Evolutionary conservation across 2,329 filamentous ascomycete genomes (phyloP).

Genomic region (Nemania diffusa): DNA sequence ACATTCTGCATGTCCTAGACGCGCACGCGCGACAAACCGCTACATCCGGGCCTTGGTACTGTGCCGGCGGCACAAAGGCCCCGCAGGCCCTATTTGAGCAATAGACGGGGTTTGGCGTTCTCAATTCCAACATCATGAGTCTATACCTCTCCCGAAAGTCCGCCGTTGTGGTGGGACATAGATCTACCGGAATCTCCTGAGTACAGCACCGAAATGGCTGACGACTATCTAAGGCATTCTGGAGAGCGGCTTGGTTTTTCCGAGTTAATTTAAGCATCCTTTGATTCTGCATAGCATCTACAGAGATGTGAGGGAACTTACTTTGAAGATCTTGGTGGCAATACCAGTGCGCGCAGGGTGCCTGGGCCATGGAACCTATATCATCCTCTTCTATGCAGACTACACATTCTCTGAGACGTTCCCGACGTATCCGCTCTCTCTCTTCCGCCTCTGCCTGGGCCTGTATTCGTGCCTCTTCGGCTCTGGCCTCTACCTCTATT

Average conservation of each 20-base stretch:
- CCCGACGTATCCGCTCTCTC: conserved; percentile 13
- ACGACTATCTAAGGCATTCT: conserved; percentile 9
- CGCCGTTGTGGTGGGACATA: conserved; percentile 11
- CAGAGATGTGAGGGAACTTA: conserved; percentile 19
- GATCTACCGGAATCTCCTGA: conserved; percentile 17
- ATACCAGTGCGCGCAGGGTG: conserved; percentile 25
- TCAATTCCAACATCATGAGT: conserved; percentile 26
- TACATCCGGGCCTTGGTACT: conserved; percentile 20
- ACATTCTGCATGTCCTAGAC: conserved; percentile 22
- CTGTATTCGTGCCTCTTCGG: conserved; percentile 10
- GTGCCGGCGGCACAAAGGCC: conserved; percentile 21
- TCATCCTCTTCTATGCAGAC: conserved; percentile 25
- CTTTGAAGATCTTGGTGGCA: conserved; percentile 23
- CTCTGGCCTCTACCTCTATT: conserved; percentile 7
- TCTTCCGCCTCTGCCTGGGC: conserved; percentile 13
- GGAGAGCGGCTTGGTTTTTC: conserved; percentile 14
- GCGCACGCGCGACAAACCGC: conserved; percentile 24
- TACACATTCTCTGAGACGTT: conserved; percentile 22
- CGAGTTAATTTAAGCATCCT: conserved; percentile 1
- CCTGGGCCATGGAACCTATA: conserved; percentile 22
- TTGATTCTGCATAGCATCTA: conserved; percentile 1
- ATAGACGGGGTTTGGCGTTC: conserved; percentile 27
- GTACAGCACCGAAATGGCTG: conserved; percentile 20
- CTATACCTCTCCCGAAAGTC: conserved; percentile 22
- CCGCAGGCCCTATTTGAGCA: conserved; percentile 26